Percentiles rank a stretch among this genome's conserved stretches.
phyloP scores from a whole-genome alignment of 2,329 filamentous ascomycete species.

The Spiromastix sp. region DNA sequence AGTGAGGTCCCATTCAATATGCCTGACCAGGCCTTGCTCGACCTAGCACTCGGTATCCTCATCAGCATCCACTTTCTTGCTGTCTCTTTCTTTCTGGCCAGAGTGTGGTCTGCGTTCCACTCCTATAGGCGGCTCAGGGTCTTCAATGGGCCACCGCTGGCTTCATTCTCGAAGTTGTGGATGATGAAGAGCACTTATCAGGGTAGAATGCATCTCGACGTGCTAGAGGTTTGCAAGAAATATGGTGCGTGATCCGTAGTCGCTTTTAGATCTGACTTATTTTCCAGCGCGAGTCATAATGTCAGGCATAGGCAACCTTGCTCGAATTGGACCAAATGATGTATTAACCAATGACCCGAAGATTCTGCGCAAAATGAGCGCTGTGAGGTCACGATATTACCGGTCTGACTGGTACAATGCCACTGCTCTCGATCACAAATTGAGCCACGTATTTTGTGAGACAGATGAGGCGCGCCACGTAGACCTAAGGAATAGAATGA shows the following conservation, averaged over 20 bases:
- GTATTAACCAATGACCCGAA: slow-evolving; percentile 4
- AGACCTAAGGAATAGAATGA: slow-evolving; percentile 4
- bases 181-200: not conserved
- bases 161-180: not conserved
- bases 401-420: slow-evolving; percentile 6
- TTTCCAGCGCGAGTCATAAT: not conserved
- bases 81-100: not conserved
- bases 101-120: not conserved
- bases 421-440: slow-evolving; percentile 4
- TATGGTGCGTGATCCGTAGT: not conserved
- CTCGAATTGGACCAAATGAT: slow-evolving; percentile 7
- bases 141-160: not conserved
- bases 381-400: slow-evolving; percentile 5
- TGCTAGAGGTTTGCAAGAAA: not conserved
- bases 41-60: not conserved
- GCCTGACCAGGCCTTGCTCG: not conserved
- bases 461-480: not conserved
- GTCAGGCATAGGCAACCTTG: slow-evolving; percentile 1
- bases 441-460: slow-evolving; percentile 1
- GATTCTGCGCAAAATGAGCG: slow-evolving; percentile 4
- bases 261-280: not conserved
- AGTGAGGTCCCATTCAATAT: not conserved
- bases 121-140: not conserved
- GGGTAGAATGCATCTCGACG: not conserved
- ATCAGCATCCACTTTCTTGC: not conserved